phyloP scores from a whole-genome alignment of 116 monocot genomes.

The Phalaenopsis hybrid region DNA sequence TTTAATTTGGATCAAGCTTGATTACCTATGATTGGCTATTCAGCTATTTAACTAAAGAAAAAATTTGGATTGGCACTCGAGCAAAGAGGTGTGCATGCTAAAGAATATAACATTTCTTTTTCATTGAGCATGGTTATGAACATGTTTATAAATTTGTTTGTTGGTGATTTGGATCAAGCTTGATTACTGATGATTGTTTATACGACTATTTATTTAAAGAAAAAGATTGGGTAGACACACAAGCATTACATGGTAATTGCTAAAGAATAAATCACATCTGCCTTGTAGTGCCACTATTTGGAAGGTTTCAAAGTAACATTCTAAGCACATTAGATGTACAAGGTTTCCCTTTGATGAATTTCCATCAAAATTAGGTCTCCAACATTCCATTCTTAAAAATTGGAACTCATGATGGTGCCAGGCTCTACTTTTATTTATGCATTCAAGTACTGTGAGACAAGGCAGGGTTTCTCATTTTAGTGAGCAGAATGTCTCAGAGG shows the following conservation, averaged over 20 bases:
- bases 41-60: no score
- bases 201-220: neutral
- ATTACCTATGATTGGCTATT: no score
- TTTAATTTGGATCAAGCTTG: no score
- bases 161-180: no score
- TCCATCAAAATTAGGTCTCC: neutral
- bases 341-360: neutral
- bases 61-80: no score
- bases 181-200: no score
- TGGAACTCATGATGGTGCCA: neutral
- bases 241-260: neutral
- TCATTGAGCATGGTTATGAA: no score
- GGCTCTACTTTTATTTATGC: neutral
- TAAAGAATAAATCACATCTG: neutral
- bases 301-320: neutral
- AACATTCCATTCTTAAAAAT: neutral
- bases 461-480: neutral
- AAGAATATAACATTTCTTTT: neutral
- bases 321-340: neutral
- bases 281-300: neutral
- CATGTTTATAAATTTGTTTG: no score
- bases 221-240: neutral
- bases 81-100: no score
- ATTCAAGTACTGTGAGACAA: neutral
- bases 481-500: neutral